Evolutionary conservation across 2,329 filamentous ascomycete genomes (phyloP).

Genomic region (Fusarium penzigii): DNA sequence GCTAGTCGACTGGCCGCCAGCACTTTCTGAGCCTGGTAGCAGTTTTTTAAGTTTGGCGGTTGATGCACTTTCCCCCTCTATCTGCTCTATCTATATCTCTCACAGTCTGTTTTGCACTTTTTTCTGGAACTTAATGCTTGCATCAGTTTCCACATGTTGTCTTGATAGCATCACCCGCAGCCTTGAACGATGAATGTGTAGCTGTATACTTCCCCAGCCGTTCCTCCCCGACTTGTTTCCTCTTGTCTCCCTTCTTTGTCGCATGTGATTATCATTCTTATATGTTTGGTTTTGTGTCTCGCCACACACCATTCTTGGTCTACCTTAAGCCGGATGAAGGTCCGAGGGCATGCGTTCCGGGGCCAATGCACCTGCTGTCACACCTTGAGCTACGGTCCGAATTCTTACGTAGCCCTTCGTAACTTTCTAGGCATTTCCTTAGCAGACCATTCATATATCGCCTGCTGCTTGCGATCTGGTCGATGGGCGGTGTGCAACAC

Average conservation of each 20-base stretch:
- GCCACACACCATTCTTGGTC: slow-evolving; percentile 2
- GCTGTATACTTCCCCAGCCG: slow-evolving; percentile 11
- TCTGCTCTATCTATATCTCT: too few relatives aligned
- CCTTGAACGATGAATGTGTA: slow-evolving; percentile 23
- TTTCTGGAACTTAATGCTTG: slow-evolving; percentile 18
- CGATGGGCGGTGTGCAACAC: not conserved
- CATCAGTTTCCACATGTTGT: slow-evolving; percentile 20
- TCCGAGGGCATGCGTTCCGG: slow-evolving; percentile 16
- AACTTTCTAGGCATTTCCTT: not conserved
- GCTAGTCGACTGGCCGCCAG: slow-evolving; percentile 91
- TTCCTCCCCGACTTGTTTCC: not conserved
- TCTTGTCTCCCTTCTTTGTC: not conserved
- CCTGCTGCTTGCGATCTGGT: not conserved
- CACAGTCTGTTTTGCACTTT: not conserved
- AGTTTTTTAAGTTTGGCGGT: slow-evolving; percentile 10
- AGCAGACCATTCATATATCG: not conserved
- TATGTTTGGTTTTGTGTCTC: slow-evolving; percentile 2
- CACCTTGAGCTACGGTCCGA: not conserved
- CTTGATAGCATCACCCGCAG: slow-evolving; percentile 27
- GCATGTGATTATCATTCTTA: not conserved
- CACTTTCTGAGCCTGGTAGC: slow-evolving; percentile 66
- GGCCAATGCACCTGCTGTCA: not conserved
- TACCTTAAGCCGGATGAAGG: slow-evolving; percentile 11
- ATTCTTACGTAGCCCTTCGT: not conserved
- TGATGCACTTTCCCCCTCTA: too few relatives aligned